Evolutionary conservation across 257 asterid genomes (phyloP).

Genomic region (Plantago ovata): DNA sequence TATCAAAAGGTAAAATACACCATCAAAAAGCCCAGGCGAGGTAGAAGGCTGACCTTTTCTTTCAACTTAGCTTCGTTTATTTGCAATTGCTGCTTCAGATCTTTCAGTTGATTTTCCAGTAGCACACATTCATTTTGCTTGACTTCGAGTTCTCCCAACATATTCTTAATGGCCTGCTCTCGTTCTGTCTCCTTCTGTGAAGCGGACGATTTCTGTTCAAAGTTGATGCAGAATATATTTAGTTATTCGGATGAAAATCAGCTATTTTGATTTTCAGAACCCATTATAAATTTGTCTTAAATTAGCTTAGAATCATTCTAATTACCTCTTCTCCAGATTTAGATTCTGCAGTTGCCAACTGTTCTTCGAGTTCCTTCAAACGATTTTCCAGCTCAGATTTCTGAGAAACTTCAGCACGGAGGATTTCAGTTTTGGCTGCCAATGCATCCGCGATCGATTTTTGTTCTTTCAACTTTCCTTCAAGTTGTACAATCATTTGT

Average conservation of each 20-base stretch:
- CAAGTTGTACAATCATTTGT: conserved; percentile 49
- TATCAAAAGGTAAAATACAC: not conserved
- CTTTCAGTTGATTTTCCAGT: conserved; percentile 54
- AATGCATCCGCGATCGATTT: conserved; percentile 48
- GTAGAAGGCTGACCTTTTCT: conserved; percentile 52
- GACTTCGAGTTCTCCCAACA: conserved; percentile 49
- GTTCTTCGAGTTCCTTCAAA: conserved; percentile 59
- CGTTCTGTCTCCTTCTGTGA: conserved; percentile 51
- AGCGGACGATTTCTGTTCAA: conserved; percentile 49
- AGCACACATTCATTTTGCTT: conserved; percentile 53
- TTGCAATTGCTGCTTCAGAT: conserved; percentile 55
- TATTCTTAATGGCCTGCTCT: conserved; percentile 51
- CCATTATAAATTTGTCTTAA: not conserved
- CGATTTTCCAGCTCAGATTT: conserved; percentile 50
- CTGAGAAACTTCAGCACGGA: conserved; percentile 44
- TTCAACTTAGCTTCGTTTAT: conserved; percentile 58
- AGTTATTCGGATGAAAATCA: too few species aligned
- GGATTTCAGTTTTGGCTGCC: conserved; percentile 53
- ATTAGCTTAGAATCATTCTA: not conserved
- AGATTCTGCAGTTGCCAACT: conserved; percentile 48
- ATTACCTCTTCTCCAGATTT: conserved; percentile 50
- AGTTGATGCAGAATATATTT: conserved; percentile 9
- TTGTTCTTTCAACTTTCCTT: conserved; percentile 71
- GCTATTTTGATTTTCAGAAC: not conserved
- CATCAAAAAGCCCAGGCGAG: not conserved